Evolutionary conservation across 148 eudicot species (phyloP).

Genomic region (Nepenthes mirabilis): DNA sequence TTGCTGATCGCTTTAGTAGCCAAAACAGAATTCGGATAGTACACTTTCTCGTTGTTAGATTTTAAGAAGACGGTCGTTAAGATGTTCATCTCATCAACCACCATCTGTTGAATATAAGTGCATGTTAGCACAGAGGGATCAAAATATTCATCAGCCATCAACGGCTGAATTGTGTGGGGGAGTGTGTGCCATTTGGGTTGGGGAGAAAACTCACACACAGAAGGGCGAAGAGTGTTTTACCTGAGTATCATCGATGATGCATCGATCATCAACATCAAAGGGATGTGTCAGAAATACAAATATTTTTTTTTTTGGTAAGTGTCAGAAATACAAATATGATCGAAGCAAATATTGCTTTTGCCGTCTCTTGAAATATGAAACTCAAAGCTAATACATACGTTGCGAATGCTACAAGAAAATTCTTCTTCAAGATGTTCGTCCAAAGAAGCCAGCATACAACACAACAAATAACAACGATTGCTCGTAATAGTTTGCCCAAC

Average conservation of each 20-base stretch:
- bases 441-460: constrained; percentile 60
- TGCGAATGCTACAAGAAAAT: constrained; percentile 50
- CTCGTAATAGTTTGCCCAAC: constrained; percentile 48
- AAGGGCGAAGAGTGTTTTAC: constrained; percentile 17
- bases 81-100: constrained; percentile 88
- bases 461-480: constrained; percentile 22
- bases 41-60: constrained; percentile 68
- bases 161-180: too few species aligned
- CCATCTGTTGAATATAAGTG: constrained; percentile 32
- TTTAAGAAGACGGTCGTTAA: constrained; percentile 72
- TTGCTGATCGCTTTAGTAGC: constrained; percentile 78
- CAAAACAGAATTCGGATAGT: constrained; percentile 68
- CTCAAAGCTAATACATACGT: constrained; percentile 59
- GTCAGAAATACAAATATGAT: constrained; percentile 26
- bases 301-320: too few species aligned
- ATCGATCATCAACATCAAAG: constrained; percentile 85
- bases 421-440: constrained; percentile 65
- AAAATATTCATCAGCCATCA: too few species aligned
- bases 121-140: too few species aligned
- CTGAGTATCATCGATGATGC: constrained; percentile 79
- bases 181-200: too few species aligned
- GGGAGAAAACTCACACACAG: too few species aligned
- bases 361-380: constrained; percentile 53
- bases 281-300: constrained; percentile 56
- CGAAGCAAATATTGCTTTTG: constrained; percentile 63